phyloP scores from a whole-genome alignment of 805 yeast genomes.

The Sungouiella thailandica region DNA sequence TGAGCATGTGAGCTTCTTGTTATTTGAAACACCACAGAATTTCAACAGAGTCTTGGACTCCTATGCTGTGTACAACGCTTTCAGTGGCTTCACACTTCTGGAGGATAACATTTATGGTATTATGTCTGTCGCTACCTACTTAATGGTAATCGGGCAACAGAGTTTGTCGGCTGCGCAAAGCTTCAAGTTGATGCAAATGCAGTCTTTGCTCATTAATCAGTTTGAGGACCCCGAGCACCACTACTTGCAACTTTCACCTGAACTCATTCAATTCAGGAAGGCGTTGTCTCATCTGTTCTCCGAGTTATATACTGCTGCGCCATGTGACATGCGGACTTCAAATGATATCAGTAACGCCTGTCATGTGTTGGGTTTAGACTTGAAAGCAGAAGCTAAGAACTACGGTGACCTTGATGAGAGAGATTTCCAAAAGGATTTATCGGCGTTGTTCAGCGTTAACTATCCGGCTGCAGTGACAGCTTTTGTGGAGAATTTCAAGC shows the following conservation, averaged over 20 bases:
- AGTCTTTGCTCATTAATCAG: constrained; percentile 27
- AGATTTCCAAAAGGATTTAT: constrained; percentile 21
- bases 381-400: not conserved
- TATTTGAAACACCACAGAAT: constrained; percentile 12
- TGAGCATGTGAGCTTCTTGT: constrained; percentile 22
- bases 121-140: constrained; percentile 17
- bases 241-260: constrained; percentile 26
- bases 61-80: constrained; percentile 20
- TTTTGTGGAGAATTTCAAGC: constrained; percentile 24
- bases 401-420: not conserved
- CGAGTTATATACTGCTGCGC: constrained; percentile 4
- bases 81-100: constrained; percentile 22
- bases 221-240: constrained; percentile 37
- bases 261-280: constrained; percentile 18
- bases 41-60: constrained; percentile 25
- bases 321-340: constrained; percentile 4
- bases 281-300: constrained; percentile 14
- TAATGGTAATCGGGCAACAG: constrained; percentile 14
- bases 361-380: constrained; percentile 3
- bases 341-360: constrained; percentile 13
- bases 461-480: constrained; percentile 19
- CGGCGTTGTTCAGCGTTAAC: constrained; percentile 23
- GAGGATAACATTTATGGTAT: constrained; percentile 31
- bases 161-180: constrained; percentile 3
- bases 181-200: constrained; percentile 22